Percentiles rank a stretch among this genome's conserved stretches.
Conservation (phyloP, 441 rosid species). For the Syzygium syzygioides region DNA sequence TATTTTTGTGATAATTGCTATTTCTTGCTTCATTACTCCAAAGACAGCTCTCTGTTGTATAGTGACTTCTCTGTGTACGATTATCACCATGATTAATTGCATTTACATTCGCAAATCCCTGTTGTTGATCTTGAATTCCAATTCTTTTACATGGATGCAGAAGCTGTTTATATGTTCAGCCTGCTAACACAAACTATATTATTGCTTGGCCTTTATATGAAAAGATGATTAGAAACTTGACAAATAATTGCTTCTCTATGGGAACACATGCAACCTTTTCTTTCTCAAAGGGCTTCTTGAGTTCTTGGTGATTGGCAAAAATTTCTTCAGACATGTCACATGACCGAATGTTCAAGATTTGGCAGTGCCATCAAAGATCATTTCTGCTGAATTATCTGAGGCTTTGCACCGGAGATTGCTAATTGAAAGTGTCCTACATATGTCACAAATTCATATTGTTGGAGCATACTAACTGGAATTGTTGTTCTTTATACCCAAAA, state of each 20-base stretch:
- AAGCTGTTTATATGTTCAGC: not conserved
- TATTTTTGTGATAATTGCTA: slow-evolving; percentile 72
- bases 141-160: not conserved
- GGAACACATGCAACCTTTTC: not conserved
- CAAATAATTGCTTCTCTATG: not conserved
- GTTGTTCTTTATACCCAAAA: not conserved
- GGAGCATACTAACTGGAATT: not conserved
- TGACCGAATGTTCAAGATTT: not conserved
- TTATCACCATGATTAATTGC: slow-evolving; percentile 42
- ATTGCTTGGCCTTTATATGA: not conserved
- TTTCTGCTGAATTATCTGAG: not conserved
- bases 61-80: slow-evolving; percentile 46
- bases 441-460: not conserved
- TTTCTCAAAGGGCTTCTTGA: not conserved
- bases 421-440: not conserved
- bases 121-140: not conserved
- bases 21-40: slow-evolving; percentile 49
- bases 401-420: not conserved
- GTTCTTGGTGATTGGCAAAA: not conserved
- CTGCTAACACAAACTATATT: not conserved
- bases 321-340: not conserved
- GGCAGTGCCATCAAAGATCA: not conserved
- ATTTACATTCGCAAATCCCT: not conserved
- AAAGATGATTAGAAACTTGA: not conserved
- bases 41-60: slow-evolving; percentile 27